These are phyloP conservation scores for Epichloe glyceriae DNA, from an alignment of 2,329 filamentous ascomycete species.

Conservation along the genomic window DNA sequence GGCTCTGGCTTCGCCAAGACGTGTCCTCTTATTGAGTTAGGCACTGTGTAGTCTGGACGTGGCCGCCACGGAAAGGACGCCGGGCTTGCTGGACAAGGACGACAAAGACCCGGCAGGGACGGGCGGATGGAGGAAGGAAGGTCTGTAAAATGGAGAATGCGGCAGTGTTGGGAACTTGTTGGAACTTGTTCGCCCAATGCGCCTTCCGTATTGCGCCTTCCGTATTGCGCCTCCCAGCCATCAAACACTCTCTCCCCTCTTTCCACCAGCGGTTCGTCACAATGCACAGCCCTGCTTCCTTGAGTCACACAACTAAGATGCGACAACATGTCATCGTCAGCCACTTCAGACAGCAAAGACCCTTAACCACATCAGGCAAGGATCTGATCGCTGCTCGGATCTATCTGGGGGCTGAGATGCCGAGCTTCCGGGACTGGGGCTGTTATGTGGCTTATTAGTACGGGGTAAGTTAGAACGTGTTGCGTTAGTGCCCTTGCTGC, in stretches of 20 bases:
- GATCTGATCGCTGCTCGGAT: no score
- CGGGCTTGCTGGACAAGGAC: neutral
- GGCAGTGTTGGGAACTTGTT: neutral
- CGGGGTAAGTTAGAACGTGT: no score
- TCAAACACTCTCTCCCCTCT: neutral
- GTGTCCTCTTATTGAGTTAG: no score
- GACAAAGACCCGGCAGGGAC: neutral
- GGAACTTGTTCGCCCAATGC: neutral
- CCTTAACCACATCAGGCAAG: neutral
- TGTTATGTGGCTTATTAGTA: neutral
- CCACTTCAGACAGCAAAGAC: neutral
- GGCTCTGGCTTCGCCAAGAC: no score
- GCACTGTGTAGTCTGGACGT: no score
- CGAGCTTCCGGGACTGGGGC: constrained; percentile 4
- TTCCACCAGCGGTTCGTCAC: neutral
- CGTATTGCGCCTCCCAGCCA: neutral
- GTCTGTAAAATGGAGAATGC: neutral
- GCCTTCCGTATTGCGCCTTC: no score
- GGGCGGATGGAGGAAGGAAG: neutral
- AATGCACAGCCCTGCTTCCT: neutral
- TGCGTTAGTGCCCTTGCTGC: no score
- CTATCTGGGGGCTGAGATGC: constrained; percentile 6
- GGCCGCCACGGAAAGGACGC: no score
- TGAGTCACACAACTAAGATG: neutral
- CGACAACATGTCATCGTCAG: neutral